phyloP scores from a whole-genome alignment of 2,329 filamentous ascomycete species.

The Scedosporium dehoogii region DNA sequence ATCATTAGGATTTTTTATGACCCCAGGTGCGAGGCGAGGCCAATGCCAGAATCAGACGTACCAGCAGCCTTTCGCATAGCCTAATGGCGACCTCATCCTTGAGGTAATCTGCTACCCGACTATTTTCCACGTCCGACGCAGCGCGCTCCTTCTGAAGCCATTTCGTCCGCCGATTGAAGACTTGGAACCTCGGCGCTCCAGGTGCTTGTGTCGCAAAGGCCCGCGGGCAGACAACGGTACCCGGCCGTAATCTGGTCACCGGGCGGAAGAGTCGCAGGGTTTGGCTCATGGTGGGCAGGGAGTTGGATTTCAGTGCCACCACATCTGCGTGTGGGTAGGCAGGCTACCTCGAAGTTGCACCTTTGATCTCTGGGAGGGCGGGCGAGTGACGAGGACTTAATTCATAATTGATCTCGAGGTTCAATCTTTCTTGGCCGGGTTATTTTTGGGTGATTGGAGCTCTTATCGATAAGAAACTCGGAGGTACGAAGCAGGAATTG shows the following conservation, averaged over 20 bases:
- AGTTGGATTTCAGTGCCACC: neutral
- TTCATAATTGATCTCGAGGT: neutral
- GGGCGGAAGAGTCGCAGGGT: neutral
- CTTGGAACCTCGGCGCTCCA: constrained; percentile 69
- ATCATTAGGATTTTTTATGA: too few species aligned
- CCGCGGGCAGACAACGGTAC: constrained; percentile 22
- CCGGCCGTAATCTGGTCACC: neutral
- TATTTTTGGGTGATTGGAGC: neutral
- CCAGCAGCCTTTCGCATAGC: constrained; percentile 75
- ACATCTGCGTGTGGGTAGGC: neutral
- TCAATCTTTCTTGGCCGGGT: neutral
- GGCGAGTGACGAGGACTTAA: neutral
- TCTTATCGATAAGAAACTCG: neutral
- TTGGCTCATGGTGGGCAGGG: constrained; percentile 2
- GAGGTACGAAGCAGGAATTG: neutral
- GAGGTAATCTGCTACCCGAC: constrained; percentile 80
- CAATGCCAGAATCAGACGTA: constrained; percentile 24
- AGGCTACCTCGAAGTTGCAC: neutral
- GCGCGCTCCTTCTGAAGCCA: constrained; percentile 87
- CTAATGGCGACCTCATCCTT: constrained; percentile 84
- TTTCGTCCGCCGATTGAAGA: constrained; percentile 85
- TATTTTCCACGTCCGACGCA: constrained; percentile 56
- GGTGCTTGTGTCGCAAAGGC: constrained; percentile 70
- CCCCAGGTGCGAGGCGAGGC: too few species aligned
- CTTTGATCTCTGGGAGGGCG: neutral